phyloP scores from a whole-genome alignment of 2,329 filamentous ascomycete species.

The Penicillium rolfsii region DNA sequence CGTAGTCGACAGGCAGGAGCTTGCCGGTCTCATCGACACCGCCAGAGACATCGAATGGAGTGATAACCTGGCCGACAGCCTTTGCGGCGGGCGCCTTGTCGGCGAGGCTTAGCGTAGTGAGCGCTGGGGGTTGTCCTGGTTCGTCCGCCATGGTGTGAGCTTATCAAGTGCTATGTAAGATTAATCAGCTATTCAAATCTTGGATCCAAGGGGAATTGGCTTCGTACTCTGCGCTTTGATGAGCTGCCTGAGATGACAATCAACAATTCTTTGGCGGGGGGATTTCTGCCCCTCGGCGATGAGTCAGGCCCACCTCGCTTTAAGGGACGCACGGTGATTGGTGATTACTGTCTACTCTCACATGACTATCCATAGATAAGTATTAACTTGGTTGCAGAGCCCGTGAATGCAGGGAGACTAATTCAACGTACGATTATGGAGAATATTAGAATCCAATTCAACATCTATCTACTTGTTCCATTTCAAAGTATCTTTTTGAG shows the following conservation, averaged over 20 bases:
- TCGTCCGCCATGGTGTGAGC: conserved; percentile 53
- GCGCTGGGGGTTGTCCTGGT: conserved; percentile 44
- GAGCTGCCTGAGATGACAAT: conserved; percentile 2
- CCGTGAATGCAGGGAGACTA: not conserved
- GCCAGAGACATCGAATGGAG: conserved; percentile 49
- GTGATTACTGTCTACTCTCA: conserved; percentile 4
- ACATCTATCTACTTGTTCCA: too few species aligned
- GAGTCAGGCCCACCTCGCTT: conserved; percentile 17
- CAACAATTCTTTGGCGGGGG: conserved; percentile 12
- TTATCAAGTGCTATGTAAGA: not conserved
- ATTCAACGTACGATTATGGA: not conserved
- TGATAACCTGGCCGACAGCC: conserved; percentile 43
- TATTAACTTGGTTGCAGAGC: too few species aligned
- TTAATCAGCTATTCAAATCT: not conserved
- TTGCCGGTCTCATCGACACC: conserved; percentile 48
- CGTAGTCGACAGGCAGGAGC: conserved; percentile 47
- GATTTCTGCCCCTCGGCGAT: conserved; percentile 17
- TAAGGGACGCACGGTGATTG: conserved; percentile 18
- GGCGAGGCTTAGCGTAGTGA: conserved; percentile 38
- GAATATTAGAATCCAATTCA: too few species aligned
- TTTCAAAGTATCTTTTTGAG: too few species aligned
- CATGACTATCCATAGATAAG: conserved; percentile 10
- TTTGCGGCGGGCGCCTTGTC: conserved; percentile 36
- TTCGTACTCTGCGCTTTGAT: conserved; percentile 19
- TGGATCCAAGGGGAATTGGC: not conserved